These are phyloP conservation scores for Piper longum DNA, from an alignment of 164 flowering plant species.

Conservation along the genomic window DNA sequence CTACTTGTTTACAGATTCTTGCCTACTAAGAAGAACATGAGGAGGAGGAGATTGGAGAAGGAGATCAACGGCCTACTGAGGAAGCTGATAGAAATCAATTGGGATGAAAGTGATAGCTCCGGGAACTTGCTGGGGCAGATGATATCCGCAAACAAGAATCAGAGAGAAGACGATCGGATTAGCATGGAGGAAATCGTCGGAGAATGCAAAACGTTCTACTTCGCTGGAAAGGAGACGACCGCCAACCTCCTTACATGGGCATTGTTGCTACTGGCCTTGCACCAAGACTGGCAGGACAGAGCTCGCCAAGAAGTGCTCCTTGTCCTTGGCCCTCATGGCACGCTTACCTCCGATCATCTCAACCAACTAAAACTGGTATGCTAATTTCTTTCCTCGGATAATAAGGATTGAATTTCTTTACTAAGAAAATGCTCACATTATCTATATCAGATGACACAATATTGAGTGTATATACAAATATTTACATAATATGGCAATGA, in stretches of 20 bases:
- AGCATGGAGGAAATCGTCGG: conserved; percentile 15
- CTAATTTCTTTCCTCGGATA: not conserved
- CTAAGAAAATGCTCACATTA: too few species aligned
- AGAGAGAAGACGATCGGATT: conserved; percentile 7
- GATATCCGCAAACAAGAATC: conserved; percentile 9
- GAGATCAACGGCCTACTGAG: conserved; percentile 30
- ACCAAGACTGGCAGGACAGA: conserved; percentile 17
- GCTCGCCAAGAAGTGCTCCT: conserved; percentile 16
- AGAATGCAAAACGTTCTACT: conserved; percentile 22
- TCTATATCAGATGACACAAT: too few species aligned
- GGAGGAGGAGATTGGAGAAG: conserved; percentile 44
- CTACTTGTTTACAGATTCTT: conserved; percentile 23
- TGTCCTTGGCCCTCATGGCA: conserved; percentile 5
- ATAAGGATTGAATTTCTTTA: too few species aligned
- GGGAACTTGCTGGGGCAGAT: conserved; percentile 26
- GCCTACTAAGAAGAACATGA: conserved; percentile 48
- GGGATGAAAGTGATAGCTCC: conserved; percentile 13
- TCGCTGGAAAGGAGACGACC: conserved; percentile 18
- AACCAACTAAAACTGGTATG: conserved; percentile 15
- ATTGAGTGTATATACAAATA: too few species aligned
- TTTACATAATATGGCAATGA: too few species aligned
- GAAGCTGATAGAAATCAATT: conserved; percentile 19
- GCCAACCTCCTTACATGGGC: conserved; percentile 17
- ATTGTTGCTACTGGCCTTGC: conserved; percentile 8
- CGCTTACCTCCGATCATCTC: conserved; percentile 9